Evolutionary conservation across 1,284 basidiomycete genomes (phyloP).

Genomic region (Anthracocystis setariae): DNA sequence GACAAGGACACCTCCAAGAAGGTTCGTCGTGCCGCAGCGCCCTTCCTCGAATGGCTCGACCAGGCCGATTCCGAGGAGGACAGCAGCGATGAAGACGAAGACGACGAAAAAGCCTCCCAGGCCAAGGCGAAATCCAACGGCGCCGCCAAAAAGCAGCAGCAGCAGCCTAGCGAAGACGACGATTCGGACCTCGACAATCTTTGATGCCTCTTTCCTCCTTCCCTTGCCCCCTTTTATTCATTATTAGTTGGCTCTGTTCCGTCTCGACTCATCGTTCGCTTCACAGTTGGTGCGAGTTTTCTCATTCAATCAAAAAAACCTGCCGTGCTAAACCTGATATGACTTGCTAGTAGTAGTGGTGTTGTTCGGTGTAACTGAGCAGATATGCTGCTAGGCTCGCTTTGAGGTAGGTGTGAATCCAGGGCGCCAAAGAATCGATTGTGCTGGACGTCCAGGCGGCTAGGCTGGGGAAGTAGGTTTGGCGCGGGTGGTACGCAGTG

Average conservation of each 20-base stretch:
- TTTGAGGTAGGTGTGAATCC: slow-evolving; percentile 25
- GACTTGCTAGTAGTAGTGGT: no score
- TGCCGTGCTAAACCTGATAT: no score
- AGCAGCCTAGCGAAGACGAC: slow-evolving; percentile 51
- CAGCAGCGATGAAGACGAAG: slow-evolving; percentile 58
- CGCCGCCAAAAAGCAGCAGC: slow-evolving; percentile 21
- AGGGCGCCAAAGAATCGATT: slow-evolving; percentile 13
- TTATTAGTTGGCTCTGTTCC: no score
- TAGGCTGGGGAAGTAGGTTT: slow-evolving; percentile 17
- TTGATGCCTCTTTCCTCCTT: no score
- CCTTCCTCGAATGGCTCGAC: slow-evolving; percentile 76
- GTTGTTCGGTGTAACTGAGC: no score
- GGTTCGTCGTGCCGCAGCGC: slow-evolving; percentile 92
- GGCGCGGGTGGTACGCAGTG: slow-evolving; percentile 29
- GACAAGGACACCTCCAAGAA: slow-evolving; percentile 95
- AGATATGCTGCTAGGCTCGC: no score
- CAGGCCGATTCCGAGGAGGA: slow-evolving; percentile 65
- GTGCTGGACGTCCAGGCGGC: not conserved
- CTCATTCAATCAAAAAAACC: no score
- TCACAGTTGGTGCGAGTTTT: no score
- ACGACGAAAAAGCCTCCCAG: slow-evolving; percentile 33
- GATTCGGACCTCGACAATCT: slow-evolving; percentile 62
- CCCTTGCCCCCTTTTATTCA: no score
- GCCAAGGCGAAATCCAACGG: slow-evolving; percentile 25
- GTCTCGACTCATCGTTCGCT: no score